Percentiles rank a stretch among this genome's conserved stretches.
Evolutionary conservation across 2,329 filamentous ascomycete species (phyloP).

Genomic region (Epichloe aotearoae): DNA sequence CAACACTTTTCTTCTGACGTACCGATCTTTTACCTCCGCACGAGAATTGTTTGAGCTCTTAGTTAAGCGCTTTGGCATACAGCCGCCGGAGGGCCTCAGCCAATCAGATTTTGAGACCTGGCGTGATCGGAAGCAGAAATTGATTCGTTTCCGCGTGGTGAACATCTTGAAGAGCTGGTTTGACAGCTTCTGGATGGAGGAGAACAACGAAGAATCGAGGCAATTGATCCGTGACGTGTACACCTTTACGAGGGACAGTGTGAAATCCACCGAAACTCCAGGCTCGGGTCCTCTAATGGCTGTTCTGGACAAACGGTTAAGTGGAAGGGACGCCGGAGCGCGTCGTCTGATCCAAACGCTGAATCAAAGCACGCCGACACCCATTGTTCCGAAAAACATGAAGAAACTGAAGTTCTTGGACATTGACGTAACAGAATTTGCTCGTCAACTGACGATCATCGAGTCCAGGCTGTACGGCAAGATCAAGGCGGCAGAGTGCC

Average conservation of each 20-base stretch:
- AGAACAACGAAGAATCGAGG: conserved; percentile 68
- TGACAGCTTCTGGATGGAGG: conserved; percentile 98
- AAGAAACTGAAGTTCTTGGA: conserved; percentile 98
- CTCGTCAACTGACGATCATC: conserved; percentile 93
- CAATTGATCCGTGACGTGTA: conserved; percentile 80
- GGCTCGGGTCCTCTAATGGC: conserved; percentile 75
- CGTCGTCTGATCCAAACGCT: conserved; percentile 80
- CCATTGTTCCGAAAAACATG: conserved; percentile 97
- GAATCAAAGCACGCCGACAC: conserved; percentile 66
- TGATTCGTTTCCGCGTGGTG: conserved; percentile 88
- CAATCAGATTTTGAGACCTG: conserved; percentile 70
- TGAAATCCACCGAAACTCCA: conserved; percentile 86
- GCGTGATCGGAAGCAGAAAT: conserved; percentile 90
- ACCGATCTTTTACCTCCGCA: conserved; percentile 85
- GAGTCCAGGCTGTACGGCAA: conserved; percentile 91
- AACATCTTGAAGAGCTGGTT: conserved; percentile 99
- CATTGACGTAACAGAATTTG: conserved; percentile 91
- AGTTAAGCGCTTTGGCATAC: conserved; percentile 81
- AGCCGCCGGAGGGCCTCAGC: conserved; percentile 72
- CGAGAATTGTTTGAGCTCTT: conserved; percentile 85
- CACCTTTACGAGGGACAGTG: conserved; percentile 79
- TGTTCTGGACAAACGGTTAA: conserved; percentile 76
- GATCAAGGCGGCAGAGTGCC: conserved; percentile 87
- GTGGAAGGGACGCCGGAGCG: conserved; percentile 73
- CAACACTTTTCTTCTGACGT: conserved; percentile 93